phyloP scores from a whole-genome alignment of 192 early-diverging fungal genomes.

The Mortierella hygrophila region DNA sequence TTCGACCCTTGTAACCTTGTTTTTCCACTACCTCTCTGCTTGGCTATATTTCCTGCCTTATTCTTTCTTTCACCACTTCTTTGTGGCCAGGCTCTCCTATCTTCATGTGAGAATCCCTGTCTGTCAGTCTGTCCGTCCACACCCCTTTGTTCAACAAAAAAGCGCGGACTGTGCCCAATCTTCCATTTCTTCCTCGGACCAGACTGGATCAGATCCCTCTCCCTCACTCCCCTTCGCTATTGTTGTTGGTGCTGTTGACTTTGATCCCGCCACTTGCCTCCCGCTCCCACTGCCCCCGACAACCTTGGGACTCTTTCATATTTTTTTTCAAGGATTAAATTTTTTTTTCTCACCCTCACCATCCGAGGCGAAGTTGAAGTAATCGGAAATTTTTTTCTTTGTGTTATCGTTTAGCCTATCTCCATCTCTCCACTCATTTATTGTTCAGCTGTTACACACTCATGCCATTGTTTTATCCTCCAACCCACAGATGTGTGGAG shows the following conservation, averaged over 20 bases:
- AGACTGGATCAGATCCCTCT: background rate
- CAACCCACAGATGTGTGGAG: background rate
- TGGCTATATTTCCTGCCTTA: background rate
- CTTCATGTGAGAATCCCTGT: conserved; percentile 1
- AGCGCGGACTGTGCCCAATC: conserved; percentile 6
- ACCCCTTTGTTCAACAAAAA: background rate
- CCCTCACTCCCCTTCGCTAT: too few species aligned
- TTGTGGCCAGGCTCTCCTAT: conserved; percentile 5
- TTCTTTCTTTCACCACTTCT: background rate
- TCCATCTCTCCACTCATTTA: background rate
- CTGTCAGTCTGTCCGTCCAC: background rate
- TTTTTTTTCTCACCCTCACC: background rate
- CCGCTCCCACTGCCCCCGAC: background rate
- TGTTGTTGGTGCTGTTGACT: background rate
- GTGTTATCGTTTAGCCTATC: background rate
- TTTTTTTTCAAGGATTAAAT: background rate
- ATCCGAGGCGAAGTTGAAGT: background rate
- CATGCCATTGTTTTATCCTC: background rate
- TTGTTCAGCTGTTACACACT: background rate
- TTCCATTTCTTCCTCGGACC: background rate
- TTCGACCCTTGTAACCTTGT: background rate
- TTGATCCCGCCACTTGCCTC: conserved; percentile 5
- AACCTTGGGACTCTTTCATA: background rate
- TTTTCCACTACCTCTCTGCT: background rate
- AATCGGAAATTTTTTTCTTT: background rate